These are phyloP conservation scores for Thelonectria blattea DNA, from an alignment of 2,329 filamentous ascomycete species.

Conservation along the genomic window DNA sequence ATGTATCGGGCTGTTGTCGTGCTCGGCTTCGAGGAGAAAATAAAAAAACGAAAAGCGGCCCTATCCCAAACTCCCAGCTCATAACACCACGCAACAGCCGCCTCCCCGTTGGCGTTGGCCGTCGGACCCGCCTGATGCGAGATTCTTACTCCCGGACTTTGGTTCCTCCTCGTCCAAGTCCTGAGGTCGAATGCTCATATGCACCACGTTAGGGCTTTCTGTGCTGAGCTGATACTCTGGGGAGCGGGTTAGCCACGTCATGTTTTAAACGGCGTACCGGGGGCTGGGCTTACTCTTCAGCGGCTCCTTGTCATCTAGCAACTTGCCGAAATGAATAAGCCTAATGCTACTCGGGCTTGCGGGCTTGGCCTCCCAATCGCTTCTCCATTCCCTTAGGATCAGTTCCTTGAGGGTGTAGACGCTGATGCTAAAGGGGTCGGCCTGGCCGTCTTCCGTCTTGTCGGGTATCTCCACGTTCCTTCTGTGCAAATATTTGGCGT, in stretches of 20 bases:
- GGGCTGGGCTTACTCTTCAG: constrained; percentile 71
- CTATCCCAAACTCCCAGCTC: constrained; percentile 29
- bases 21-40: not conserved
- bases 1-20: constrained; percentile 1
- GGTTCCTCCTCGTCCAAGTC: constrained; percentile 84
- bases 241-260: constrained; percentile 12
- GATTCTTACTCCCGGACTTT: constrained; percentile 65
- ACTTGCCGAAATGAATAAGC: constrained; percentile 88
- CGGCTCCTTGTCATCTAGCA: constrained; percentile 86
- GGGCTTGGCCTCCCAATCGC: constrained; percentile 88
- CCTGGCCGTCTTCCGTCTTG: constrained; percentile 60
- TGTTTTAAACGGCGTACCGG: not conserved
- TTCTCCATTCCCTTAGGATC: constrained; percentile 90
- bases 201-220: constrained; percentile 82
- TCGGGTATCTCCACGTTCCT: constrained; percentile 79
- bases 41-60: constrained; percentile 12
- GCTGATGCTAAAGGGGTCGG: constrained; percentile 87
- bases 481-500: constrained; percentile 83
- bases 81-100: constrained; percentile 61
- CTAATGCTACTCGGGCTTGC: constrained; percentile 88
- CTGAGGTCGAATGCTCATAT: constrained; percentile 90
- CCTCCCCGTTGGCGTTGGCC: constrained; percentile 49
- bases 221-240: constrained; percentile 80
- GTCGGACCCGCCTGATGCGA: constrained; percentile 49
- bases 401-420: constrained; percentile 94